Percentiles rank a stretch among this genome's conserved stretches.
These are phyloP conservation scores for Lolium rigidum DNA, from an alignment of 176 grass and related monocot genomes.

Conservation along the genomic window DNA sequence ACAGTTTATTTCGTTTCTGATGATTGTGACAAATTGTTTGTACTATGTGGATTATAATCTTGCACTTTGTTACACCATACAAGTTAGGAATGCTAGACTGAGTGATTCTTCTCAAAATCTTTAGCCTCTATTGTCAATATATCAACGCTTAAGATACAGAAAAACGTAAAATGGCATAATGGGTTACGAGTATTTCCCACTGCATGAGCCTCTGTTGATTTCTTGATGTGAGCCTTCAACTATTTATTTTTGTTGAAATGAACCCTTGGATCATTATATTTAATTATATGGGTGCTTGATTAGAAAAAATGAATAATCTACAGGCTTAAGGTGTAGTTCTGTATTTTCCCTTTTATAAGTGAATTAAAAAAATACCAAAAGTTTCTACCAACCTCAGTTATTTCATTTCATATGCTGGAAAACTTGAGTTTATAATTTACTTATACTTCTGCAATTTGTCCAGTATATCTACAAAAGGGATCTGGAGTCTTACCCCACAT, in stretches of 20 bases:
- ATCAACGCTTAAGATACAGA: not conserved
- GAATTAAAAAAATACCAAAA: not conserved
- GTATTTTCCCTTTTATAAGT: not conserved
- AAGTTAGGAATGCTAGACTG: not conserved
- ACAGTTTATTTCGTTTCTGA: not conserved
- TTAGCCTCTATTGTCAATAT: not conserved
- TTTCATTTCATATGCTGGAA: not conserved
- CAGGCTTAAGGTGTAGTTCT: not conserved
- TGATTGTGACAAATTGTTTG: not conserved
- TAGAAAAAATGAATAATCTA: not conserved
- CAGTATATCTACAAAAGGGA: conserved; percentile 26
- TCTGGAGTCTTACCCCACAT: conserved; percentile 19
- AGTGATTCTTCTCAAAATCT: conserved; percentile 5
- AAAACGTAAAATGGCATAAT: not conserved
- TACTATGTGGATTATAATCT: not conserved
- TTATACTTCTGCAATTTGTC: not conserved
- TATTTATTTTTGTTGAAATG: not conserved
- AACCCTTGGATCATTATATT: not conserved
- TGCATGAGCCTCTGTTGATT: not conserved
- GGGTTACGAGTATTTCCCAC: not conserved
- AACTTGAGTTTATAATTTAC: not conserved
- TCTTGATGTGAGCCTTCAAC: not conserved
- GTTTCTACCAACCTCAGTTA: conserved; percentile 6
- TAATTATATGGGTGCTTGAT: not conserved
- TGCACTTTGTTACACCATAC: not conserved